Base-by-base conservation (phyloP, 2,329 filamentous ascomycete species). In the Bipolaris bicolor region DNA sequence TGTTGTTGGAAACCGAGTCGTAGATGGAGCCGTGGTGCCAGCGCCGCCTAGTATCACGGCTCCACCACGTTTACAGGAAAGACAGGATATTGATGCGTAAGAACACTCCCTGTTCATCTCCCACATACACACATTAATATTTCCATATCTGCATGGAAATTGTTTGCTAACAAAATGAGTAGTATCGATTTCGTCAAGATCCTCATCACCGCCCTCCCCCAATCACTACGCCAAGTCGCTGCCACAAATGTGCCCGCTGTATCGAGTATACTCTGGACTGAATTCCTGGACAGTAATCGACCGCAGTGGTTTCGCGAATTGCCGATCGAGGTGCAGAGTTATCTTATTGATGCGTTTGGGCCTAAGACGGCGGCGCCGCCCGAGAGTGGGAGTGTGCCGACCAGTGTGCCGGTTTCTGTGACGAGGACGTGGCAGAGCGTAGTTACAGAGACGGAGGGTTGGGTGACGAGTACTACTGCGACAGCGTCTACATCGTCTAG, bases 161-260 rank as follows among this genome's bases (percentile, higher is more conserved):
- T 10, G 29, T 5, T 26, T 18, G 56, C 60, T 69, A 48, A 69
- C 49, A 5, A 13, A 37, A n/a, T 9, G 24, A 10, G 7, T 48
- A 76, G 72, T 22, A 56, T 73, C n/a, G 72, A 72, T 3, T 63
- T 76, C 52, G 72, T 70, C 45, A 54, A 70, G 49, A 60, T 76
- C 24, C 67, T 76, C 22, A 64, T 76, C 11, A 76, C 72, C 16
- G 74, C 73, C 37, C 60, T 76, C 5, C 74, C 74, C 18, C 63
- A 65, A 20, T 76, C 71, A 31, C 61, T 76, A 11, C 72, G 73
- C 40, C 60, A 71, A 48, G 65, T 76, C 7, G 74, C 72, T 34
- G 73, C 71, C 13, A 76, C 74, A 2, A 73, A 76, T 36, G 50
- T 75, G 26, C 72, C 73, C 2, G 73, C 71, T 3, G 69, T 72